These are phyloP conservation scores for Cadophora gregata DNA, from an alignment of 2,329 filamentous ascomycete species.

Conservation along the genomic window DNA sequence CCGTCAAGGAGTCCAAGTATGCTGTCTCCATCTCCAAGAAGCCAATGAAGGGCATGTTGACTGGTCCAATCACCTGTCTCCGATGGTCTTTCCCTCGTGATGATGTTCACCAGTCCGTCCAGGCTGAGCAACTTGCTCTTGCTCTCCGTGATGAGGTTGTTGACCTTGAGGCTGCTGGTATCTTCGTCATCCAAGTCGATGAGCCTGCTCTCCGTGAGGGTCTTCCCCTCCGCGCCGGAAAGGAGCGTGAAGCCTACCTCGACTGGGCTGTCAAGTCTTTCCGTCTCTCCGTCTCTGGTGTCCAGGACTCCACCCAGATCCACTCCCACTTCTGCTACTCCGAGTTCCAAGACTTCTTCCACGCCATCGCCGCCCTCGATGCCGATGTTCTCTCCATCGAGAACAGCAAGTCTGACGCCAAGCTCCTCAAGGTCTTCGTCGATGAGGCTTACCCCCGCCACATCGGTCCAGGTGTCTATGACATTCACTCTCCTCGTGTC, in stretches of 20 bases:
- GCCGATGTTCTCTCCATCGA: slow-evolving; percentile 98
- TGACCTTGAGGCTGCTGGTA: slow-evolving; percentile 95
- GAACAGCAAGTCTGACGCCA: slow-evolving; percentile 99
- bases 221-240: slow-evolving; percentile 92
- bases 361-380: slow-evolving; percentile 97
- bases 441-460: slow-evolving; percentile 97
- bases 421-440: slow-evolving; percentile 98
- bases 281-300: slow-evolving; percentile 92
- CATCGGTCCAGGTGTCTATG: slow-evolving; percentile 99
- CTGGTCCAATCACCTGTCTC: slow-evolving; percentile 97
- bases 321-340: slow-evolving; percentile 99
- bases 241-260: slow-evolving; percentile 96
- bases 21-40: slow-evolving; percentile 95
- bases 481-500: slow-evolving; percentile 99
- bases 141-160: slow-evolving; percentile 98
- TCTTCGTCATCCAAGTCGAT: slow-evolving; percentile 98
- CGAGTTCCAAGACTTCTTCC: slow-evolving; percentile 99
- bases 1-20: slow-evolving; percentile 99
- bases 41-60: slow-evolving; percentile 99
- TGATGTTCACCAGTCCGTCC: slow-evolving; percentile 98
- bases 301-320: slow-evolving; percentile 96
- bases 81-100: slow-evolving; percentile 99
- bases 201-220: slow-evolving; percentile 99
- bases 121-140: slow-evolving; percentile 97
- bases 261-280: slow-evolving; percentile 98